Evolutionary conservation across 73 alveolate species (phyloP).

Genomic region (Breviolum minutum): DNA sequence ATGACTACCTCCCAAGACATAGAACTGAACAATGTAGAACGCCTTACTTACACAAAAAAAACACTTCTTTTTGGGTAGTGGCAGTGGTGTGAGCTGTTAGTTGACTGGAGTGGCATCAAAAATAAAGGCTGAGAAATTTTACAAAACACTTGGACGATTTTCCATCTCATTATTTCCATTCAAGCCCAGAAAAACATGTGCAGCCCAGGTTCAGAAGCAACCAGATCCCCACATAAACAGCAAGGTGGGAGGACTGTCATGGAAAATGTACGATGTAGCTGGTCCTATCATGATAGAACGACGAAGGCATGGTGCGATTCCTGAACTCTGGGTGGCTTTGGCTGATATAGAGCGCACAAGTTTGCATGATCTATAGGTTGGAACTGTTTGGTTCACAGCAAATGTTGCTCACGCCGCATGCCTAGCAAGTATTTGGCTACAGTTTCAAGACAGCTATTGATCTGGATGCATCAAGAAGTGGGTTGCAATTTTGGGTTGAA

Average conservation of each 20-base stretch:
- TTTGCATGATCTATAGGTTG: too few species aligned
- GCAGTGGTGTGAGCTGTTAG: neutral
- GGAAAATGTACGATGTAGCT: conserved; percentile 19
- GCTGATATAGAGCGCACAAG: too few species aligned
- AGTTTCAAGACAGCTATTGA: too few species aligned
- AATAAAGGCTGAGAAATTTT: neutral
- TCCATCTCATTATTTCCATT: neutral
- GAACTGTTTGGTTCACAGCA: neutral
- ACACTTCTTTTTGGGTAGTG: neutral
- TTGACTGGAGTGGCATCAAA: neutral
- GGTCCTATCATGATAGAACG: neutral
- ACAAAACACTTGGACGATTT: neutral
- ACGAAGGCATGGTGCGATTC: too few species aligned
- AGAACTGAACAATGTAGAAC: too few species aligned
- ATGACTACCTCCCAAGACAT: too few species aligned
- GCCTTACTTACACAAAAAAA: neutral
- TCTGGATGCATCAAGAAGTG: too few species aligned
- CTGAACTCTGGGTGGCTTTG: too few species aligned
- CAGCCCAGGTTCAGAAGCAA: conserved; percentile 14
- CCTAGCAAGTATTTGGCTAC: too few species aligned
- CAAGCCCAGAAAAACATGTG: neutral
- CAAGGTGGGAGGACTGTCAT: conserved; percentile 33
- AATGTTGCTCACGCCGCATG: too few species aligned
- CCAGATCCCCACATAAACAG: conserved; percentile 59
- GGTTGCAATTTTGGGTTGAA: neutral